These are phyloP conservation scores for Juncus inflexus DNA, from an alignment of 176 grass and related monocot genomes.

Conservation along the genomic window DNA sequence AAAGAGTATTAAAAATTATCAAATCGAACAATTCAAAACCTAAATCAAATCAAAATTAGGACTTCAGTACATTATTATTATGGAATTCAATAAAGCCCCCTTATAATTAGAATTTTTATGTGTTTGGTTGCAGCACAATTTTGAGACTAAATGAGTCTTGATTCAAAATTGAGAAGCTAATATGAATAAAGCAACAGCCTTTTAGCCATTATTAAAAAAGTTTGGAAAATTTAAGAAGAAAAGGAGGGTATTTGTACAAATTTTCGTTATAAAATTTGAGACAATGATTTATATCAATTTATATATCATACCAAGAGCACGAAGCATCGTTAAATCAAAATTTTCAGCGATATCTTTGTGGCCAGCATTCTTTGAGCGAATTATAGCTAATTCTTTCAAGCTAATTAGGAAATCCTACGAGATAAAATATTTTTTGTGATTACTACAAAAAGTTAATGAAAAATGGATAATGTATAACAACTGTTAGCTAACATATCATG, in stretches of 20 bases:
- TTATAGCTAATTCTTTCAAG: constrained; percentile 38
- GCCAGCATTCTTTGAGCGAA: constrained; percentile 20
- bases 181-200: neutral
- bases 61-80: neutral
- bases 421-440: neutral
- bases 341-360: constrained; percentile 31
- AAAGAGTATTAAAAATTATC: constrained; percentile 2
- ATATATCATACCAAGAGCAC: constrained; percentile 42
- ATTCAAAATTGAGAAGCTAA: neutral
- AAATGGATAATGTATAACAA: neutral
- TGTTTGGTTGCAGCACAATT: too few species aligned
- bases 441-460: neutral
- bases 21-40: constrained; percentile 10
- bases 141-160: neutral
- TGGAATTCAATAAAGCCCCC: neutral
- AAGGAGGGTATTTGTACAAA: neutral
- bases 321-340: constrained; percentile 46
- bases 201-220: neutral
- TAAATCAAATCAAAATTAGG: neutral
- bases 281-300: neutral
- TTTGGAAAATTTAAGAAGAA: neutral
- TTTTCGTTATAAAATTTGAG: too few species aligned
- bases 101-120: neutral
- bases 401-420: constrained; percentile 49
- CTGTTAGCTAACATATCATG: neutral